Base-by-base conservation (phyloP, 2,329 filamentous ascomycete genomes). In the Scedosporium aurantiacum region DNA sequence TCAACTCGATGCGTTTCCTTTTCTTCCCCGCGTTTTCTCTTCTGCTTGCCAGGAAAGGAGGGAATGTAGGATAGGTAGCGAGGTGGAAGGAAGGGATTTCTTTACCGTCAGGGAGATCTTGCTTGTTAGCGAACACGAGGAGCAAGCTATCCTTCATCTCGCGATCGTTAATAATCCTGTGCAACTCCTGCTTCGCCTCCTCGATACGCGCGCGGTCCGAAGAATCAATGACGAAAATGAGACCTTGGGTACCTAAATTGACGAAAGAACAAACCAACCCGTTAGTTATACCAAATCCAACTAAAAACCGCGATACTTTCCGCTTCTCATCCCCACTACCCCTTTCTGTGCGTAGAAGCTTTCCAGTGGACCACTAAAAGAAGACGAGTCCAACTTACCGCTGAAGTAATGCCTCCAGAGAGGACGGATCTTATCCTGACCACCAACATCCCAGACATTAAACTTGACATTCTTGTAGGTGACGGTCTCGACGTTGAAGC, bases 381-480 rank as follows among this genome's bases (percentile, higher is more conserved):
- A 18, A 28, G n/a, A 16, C 18, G 43, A 50, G 14, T 2, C 16
- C 4, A 25, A 71, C 82, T 70, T 75, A 86, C 87, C 88, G 68
- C 86, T 89, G 73, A 96, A 97, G 80, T 97, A 97, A 81, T 97
- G 93, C 77, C 93, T 87, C 93, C 93, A 97, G 64, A 97, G 80
- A 65, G 93, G 93, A 67, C 93, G 85, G 72, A 97, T 97, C 87
- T 97, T 97, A 83, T 97, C 93, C 82, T 97, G 93, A 66, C 93
- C 93, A 76, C 93, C 93, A 63, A 97, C 93, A 80, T 97, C 93
- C 93, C 93, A 97, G 65, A 97, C 93, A 71, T 95, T 97, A 82
- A 97, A 97, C 78, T 97, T 95, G 77, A 97, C 92, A 76, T 97
- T 97, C 84, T 97, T 97, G 82, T 96, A 97, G 68, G 92, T 95